A percentile compares a stretch with the other conserved stretches of the same genome.
phyloP scores from a whole-genome alignment of 148 eudicot genomes.

The Selenicereus undatus region DNA sequence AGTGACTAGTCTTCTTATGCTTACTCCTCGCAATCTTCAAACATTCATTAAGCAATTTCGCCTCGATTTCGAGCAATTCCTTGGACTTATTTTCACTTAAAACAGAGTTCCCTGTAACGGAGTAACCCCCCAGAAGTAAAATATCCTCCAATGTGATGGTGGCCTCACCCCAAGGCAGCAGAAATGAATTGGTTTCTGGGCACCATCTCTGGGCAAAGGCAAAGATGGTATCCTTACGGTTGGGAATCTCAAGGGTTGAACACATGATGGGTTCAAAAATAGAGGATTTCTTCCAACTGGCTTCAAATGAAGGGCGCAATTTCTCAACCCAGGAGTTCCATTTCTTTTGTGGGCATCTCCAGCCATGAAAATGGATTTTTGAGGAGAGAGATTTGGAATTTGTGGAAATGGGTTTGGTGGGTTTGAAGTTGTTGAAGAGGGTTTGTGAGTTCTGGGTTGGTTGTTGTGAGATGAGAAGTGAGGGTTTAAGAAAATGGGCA shows the following conservation, averaged over 20 bases:
- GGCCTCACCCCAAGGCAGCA: slow-evolving; percentile 47
- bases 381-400: slow-evolving; percentile 2
- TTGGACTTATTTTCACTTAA: background rate
- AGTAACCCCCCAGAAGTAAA: slow-evolving; percentile 41
- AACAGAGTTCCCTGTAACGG: slow-evolving; percentile 38
- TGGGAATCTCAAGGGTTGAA: slow-evolving; percentile 19
- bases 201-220: slow-evolving; percentile 33
- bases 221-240: slow-evolving; percentile 7
- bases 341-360: slow-evolving; percentile 19
- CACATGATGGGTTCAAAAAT: slow-evolving; percentile 31
- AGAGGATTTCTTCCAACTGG: slow-evolving; percentile 27
- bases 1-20: background rate
- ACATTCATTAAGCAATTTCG: slow-evolving; percentile 17
- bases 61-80: slow-evolving; percentile 21
- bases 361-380: slow-evolving; percentile 26
- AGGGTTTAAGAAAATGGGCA: slow-evolving; percentile 39
- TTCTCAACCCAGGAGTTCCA: slow-evolving; percentile 42
- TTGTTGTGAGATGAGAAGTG: background rate
- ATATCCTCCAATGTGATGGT: slow-evolving; percentile 45
- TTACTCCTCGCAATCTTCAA: background rate
- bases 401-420: slow-evolving; percentile 4
- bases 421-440: slow-evolving; percentile 2
- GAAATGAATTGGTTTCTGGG: slow-evolving; percentile 30
- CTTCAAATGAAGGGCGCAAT: slow-evolving; percentile 11
- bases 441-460: background rate